These are phyloP conservation scores for Apiospora malaysiana DNA, from an alignment of 2,329 filamentous ascomycete species.

Conservation along the genomic window DNA sequence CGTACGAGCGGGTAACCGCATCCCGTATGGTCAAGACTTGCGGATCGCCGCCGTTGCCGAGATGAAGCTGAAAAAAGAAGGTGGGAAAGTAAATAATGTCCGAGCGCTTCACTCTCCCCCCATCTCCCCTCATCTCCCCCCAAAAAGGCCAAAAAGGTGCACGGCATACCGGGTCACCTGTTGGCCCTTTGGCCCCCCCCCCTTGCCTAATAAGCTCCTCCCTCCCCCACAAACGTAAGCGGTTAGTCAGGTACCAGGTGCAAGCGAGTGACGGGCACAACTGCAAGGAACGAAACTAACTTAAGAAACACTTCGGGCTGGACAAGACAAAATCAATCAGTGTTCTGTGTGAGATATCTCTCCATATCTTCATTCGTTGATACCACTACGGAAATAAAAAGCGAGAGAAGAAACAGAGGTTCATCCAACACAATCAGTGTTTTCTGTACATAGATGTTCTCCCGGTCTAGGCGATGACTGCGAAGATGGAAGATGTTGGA, in stretches of 20 bases:
- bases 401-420: not conserved
- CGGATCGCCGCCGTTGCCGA: slow-evolving; percentile 18
- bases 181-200: not conserved
- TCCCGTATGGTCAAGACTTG: not conserved
- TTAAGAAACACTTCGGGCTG: not conserved
- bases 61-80: slow-evolving; percentile 11
- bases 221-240: not conserved
- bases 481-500: not conserved
- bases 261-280: not conserved
- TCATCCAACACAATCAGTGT: slow-evolving; percentile 14
- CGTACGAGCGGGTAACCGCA: slow-evolving; percentile 2
- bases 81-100: slow-evolving; percentile 9
- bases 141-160: no score
- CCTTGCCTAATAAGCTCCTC: no score
- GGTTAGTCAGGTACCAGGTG: slow-evolving; percentile 5
- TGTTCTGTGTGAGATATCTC: not conserved
- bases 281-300: slow-evolving; percentile 3
- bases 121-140: no score
- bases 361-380: not conserved
- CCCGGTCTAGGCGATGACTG: not conserved
- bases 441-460: no score
- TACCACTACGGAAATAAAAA: not conserved
- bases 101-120: not conserved
- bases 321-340: not conserved
- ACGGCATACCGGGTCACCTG: not conserved